phyloP scores from a whole-genome alignment of 371 early-diverging fungal species.

The Lichtheimia ornata region DNA sequence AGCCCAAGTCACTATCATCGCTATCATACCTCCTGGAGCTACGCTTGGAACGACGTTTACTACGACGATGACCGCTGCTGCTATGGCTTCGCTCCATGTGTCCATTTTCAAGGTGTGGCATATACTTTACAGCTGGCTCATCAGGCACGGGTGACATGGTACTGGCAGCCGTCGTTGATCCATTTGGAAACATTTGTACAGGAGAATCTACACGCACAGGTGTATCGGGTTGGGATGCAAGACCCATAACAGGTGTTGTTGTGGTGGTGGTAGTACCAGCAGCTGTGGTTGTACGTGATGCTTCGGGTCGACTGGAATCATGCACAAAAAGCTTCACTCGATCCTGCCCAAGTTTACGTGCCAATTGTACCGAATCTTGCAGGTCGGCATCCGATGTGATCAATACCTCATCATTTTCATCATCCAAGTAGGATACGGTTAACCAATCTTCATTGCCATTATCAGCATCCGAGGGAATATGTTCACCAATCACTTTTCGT shows the following conservation, averaged over 20 bases:
- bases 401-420: constrained; percentile 83
- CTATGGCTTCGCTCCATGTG: background rate
- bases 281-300: background rate
- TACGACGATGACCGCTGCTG: constrained; percentile 1
- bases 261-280: background rate
- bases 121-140: background rate
- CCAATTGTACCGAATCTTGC: constrained; percentile 77
- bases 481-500: constrained; percentile 27
- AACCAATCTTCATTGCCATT: constrained; percentile 40
- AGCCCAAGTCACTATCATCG: constrained; percentile 3
- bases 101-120: background rate
- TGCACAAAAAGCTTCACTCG: constrained; percentile 73
- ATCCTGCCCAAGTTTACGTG: constrained; percentile 65
- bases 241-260: background rate
- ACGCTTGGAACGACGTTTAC: constrained; percentile 9
- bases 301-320: constrained; percentile 28
- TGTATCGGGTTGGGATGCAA: background rate
- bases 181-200: constrained; percentile 7
- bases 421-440: constrained; percentile 81
- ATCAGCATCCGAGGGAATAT: constrained; percentile 8
- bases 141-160: background rate
- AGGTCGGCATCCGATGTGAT: constrained; percentile 78
- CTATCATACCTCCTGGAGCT: constrained; percentile 6
- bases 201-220: constrained; percentile 7
- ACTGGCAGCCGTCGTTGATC: background rate